Evolutionary conservation across 768 basidiomycete species (phyloP).

Genomic region (Xerocomus spinulosus): DNA sequence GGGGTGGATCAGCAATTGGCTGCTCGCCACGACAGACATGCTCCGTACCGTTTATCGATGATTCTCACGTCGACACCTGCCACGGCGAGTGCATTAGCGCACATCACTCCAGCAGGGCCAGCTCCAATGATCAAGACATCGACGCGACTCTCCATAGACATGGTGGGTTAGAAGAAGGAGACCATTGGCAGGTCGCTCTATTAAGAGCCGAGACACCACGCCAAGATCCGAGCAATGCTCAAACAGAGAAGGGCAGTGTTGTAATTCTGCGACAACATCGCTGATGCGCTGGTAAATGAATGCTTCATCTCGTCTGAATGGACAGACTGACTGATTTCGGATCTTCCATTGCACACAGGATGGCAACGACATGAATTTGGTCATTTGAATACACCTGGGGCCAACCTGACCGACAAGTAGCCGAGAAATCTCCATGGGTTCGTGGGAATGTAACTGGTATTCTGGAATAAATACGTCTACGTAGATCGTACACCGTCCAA

Average conservation of each 20-base stretch:
- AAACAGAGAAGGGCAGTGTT: neutral
- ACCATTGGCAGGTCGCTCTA: neutral
- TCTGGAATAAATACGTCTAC: too few relatives aligned
- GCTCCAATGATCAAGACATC: constrained; percentile 50
- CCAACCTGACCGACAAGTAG: too few relatives aligned
- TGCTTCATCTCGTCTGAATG: too few relatives aligned
- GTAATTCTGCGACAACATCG: neutral
- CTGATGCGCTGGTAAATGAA: neutral
- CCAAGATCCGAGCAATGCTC: neutral
- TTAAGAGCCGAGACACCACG: neutral
- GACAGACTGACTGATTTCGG: too few relatives aligned
- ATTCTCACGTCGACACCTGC: constrained; percentile 44
- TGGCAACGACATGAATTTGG: too few relatives aligned
- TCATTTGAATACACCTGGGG: too few relatives aligned
- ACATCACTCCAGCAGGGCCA: constrained; percentile 62
- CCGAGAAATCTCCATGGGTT: too few relatives aligned
- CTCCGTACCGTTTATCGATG: constrained; percentile 41
- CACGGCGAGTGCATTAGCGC: constrained; percentile 48
- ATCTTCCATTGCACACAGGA: too few relatives aligned
- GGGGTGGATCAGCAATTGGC: neutral
- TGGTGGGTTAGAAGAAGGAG: neutral
- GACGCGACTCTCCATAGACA: constrained; percentile 29
- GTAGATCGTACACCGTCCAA: too few relatives aligned
- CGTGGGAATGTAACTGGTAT: too few relatives aligned
- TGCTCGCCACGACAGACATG: neutral